A percentile compares a stretch with the other conserved stretches of the same genome.
phyloP scores from a whole-genome alignment of 345 rosid genomes.

The Arabis hirsuta region DNA sequence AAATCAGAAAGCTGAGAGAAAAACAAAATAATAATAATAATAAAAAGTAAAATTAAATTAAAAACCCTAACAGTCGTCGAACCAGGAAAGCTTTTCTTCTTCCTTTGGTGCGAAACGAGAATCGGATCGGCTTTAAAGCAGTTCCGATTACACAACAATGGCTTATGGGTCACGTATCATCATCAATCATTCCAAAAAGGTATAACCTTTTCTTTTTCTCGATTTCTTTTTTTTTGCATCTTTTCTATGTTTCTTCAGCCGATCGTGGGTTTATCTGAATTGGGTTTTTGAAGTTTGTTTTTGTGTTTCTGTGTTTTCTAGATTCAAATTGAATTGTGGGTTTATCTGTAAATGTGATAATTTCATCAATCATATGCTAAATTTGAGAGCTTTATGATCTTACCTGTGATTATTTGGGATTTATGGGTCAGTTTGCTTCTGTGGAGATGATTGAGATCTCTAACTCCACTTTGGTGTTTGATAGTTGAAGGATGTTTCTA shows the following conservation, averaged over 20 bases:
- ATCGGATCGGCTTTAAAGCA: slow-evolving; percentile 37
- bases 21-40: slow-evolving; percentile 12
- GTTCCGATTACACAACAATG: slow-evolving; percentile 44
- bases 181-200: slow-evolving; percentile 72
- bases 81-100: slow-evolving; percentile 14
- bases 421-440: slow-evolving; percentile 3
- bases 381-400: slow-evolving; percentile 8
- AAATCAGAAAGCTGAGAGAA: slow-evolving; percentile 26
- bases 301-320: not conserved
- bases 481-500: slow-evolving; percentile 66
- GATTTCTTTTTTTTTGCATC: not conserved
- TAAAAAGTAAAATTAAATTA: not conserved
- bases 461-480: slow-evolving; percentile 12
- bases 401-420: slow-evolving; percentile 12
- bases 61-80: slow-evolving; percentile 36
- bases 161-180: slow-evolving; percentile 62
- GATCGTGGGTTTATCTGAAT: slow-evolving; percentile 18
- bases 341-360: not conserved
- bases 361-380: slow-evolving; percentile 4
- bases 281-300: not conserved
- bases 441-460: slow-evolving; percentile 29
- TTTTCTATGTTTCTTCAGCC: slow-evolving; percentile 3
- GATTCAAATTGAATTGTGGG: slow-evolving; percentile 18
- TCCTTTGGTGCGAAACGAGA: slow-evolving; percentile 19
- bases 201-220: not conserved